These are phyloP conservation scores for Pachyrhizus erosus DNA, from an alignment of 306 rosid genomes.

Conservation along the genomic window DNA sequence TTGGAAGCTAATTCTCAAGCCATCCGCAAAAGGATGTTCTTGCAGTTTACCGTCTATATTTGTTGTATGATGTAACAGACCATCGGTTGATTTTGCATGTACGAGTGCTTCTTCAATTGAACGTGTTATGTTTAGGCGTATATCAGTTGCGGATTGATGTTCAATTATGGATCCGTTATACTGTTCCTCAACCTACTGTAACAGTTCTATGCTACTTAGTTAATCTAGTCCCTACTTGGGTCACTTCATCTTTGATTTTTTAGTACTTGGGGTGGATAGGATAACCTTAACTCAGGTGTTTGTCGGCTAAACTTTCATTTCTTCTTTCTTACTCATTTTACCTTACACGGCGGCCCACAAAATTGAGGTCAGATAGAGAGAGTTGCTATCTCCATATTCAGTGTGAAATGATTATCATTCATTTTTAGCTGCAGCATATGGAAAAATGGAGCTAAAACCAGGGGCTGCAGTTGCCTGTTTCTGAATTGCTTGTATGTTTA, in stretches of 20 bases:
- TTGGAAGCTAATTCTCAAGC: constrained; percentile 36
- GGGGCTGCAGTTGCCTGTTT: constrained; percentile 26
- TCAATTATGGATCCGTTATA: constrained; percentile 40
- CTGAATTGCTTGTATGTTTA: constrained; percentile 38
- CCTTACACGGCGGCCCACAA: not conserved
- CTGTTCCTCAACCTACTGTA: constrained; percentile 30
- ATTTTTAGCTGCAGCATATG: constrained; percentile 23
- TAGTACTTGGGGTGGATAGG: constrained; percentile 19
- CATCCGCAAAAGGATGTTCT: constrained; percentile 1
- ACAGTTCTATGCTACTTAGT: constrained; percentile 18
- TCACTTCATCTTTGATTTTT: constrained; percentile 36
- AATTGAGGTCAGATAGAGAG: constrained; percentile 30
- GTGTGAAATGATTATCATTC: constrained; percentile 32
- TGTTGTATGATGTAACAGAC: constrained; percentile 42
- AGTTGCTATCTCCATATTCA: constrained; percentile 16
- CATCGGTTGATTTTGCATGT: constrained; percentile 14
- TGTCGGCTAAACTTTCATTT: constrained; percentile 58
- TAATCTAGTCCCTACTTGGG: constrained; percentile 16
- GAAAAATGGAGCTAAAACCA: constrained; percentile 30
- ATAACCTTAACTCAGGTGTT: constrained; percentile 46
- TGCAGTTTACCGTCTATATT: constrained; percentile 19
- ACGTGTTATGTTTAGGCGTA: constrained; percentile 26
- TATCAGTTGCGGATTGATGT: constrained; percentile 40
- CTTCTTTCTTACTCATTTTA: constrained; percentile 33
- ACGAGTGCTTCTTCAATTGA: constrained; percentile 35